Conservation (phyloP, 2,329 filamentous ascomycete species). For the Diaporthe helianthi region DNA sequence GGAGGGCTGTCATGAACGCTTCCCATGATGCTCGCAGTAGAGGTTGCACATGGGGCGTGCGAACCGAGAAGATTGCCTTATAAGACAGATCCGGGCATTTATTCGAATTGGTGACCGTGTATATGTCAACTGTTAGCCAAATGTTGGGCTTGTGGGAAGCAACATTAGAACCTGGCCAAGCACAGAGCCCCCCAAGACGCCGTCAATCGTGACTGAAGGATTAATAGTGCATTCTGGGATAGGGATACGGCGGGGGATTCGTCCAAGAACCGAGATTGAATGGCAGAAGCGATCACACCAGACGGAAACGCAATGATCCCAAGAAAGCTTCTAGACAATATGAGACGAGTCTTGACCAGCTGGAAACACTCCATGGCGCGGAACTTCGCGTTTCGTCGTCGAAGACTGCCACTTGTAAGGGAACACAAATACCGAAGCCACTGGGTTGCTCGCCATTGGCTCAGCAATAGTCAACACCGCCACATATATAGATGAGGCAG, state of each 20-base stretch:
- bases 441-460: neutral
- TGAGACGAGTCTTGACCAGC: constrained; percentile 1
- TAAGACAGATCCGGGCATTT: neutral
- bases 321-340: constrained; percentile 11
- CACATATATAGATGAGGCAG: neutral
- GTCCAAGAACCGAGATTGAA: constrained; percentile 8
- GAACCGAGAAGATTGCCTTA: neutral
- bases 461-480: neutral
- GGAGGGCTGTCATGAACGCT: neutral
- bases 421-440: constrained; percentile 1
- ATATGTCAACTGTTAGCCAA: neutral
- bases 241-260: neutral
- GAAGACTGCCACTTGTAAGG: neutral
- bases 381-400: constrained; percentile 2
- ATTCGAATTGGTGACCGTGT: neutral
- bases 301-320: constrained; percentile 2
- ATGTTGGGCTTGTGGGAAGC: neutral
- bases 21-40: neutral
- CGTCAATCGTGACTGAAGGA: constrained; percentile 9
- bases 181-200: neutral
- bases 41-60: neutral
- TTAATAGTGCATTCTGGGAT: neutral
- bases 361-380: neutral
- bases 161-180: neutral
- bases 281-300: constrained; percentile 9